Evolutionary conservation across 2,329 filamentous ascomycete species (phyloP).

Genomic region (Aspergillus unguis): DNA sequence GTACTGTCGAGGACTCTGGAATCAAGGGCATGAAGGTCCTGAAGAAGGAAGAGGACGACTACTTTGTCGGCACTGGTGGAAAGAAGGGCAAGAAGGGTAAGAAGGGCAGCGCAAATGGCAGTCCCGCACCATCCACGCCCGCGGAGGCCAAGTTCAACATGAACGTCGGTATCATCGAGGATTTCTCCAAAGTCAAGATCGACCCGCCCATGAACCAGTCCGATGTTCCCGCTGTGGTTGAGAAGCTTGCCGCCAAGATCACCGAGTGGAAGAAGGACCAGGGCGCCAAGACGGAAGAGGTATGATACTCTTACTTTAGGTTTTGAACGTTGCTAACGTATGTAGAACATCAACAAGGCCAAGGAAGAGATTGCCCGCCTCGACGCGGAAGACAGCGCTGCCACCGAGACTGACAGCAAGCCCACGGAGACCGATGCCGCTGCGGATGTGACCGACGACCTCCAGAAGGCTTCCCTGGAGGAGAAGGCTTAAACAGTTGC

Average conservation of each 20-base stretch:
- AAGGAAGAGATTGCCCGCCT: conserved; percentile 92
- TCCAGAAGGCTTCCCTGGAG: conserved; percentile 60
- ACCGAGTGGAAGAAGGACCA: conserved; percentile 89
- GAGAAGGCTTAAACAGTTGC: conserved; percentile 43
- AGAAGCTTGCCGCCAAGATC: conserved; percentile 92
- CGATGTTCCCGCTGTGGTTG: conserved; percentile 73
- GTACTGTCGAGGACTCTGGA: conserved; percentile 78
- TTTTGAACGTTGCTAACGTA: conserved; percentile 15
- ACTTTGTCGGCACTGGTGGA: conserved; percentile 67
- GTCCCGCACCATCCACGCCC: conserved; percentile 49
- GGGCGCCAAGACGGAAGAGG: conserved; percentile 82
- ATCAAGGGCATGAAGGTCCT: conserved; percentile 81
- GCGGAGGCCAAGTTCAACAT: conserved; percentile 70
- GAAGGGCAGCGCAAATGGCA: conserved; percentile 56
- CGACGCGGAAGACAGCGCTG: conserved; percentile 64
- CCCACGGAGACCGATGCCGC: conserved; percentile 58
- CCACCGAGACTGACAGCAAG: conserved; percentile 40
- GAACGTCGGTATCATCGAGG: conserved; percentile 86
- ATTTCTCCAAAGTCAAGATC: conserved; percentile 78
- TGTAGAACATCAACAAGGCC: conserved; percentile 92
- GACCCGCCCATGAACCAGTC: conserved; percentile 82
- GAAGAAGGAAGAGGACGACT: conserved; percentile 87
- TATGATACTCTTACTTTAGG: conserved; percentile 47
- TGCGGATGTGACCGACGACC: conserved; percentile 57
- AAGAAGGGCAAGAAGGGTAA: conserved; percentile 89